phyloP scores from a whole-genome alignment of 805 yeast species.

The Metschnikowia kunwiensis region DNA sequence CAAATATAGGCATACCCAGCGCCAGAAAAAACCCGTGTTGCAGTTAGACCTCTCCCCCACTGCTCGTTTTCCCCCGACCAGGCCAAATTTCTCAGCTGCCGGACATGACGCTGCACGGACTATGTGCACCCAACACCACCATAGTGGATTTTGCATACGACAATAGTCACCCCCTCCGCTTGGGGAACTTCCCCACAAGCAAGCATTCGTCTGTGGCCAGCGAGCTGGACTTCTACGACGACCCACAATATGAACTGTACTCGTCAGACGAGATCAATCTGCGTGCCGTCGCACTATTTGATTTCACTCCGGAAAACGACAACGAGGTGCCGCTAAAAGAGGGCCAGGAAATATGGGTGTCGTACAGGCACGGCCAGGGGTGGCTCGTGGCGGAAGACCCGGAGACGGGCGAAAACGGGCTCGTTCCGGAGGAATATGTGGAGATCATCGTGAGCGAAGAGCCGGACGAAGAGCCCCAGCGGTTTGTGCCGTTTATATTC shows the following conservation, averaged over 20 bases:
- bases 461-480: conserved; percentile 40
- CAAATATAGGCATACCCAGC: no score
- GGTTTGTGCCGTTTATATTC: conserved; percentile 42
- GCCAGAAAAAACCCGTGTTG: no score
- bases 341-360: conserved; percentile 82
- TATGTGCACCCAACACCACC: conserved; percentile 38
- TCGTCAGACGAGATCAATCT: conserved; percentile 39
- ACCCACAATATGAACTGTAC: conserved; percentile 8
- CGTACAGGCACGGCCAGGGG: conserved; percentile 95
- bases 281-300: conserved; percentile 82
- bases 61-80: no score
- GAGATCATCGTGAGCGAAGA: conserved; percentile 42
- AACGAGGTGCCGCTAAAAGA: conserved; percentile 77
- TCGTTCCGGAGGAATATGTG: conserved; percentile 94
- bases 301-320: conserved; percentile 89
- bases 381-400: conserved; percentile 94
- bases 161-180: conserved; percentile 63
- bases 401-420: conserved; percentile 73
- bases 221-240: conserved; percentile 13
- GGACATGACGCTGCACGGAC: conserved; percentile 11
- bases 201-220: conserved; percentile 8
- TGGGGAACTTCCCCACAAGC: conserved; percentile 41
- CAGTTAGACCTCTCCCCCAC: no score
- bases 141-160: conserved; percentile 84
- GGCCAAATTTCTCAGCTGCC: no score